Evolutionary conservation across 2,329 filamentous ascomycete species (phyloP).

Genomic region (Clarireedia monteithiana): DNA sequence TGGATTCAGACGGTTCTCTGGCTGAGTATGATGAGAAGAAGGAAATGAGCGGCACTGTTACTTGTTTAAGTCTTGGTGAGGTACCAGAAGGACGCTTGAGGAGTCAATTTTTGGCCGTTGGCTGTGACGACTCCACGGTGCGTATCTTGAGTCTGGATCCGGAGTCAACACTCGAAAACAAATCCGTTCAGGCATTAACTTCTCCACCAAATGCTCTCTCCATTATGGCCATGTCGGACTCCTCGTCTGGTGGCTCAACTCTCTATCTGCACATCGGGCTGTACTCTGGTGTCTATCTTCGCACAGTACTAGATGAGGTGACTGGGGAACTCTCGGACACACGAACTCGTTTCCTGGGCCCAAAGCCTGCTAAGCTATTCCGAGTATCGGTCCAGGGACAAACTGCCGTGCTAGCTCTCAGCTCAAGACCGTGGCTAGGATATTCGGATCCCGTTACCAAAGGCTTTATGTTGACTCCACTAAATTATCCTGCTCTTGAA

Average conservation of each 20-base stretch:
- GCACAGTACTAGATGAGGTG: slow-evolving; percentile 89
- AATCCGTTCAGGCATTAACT: slow-evolving; percentile 88
- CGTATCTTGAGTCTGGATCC: slow-evolving; percentile 85
- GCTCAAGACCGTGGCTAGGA: slow-evolving; percentile 91
- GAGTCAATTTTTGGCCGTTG: slow-evolving; percentile 90
- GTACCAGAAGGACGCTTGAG: slow-evolving; percentile 84
- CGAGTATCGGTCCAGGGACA: slow-evolving; percentile 82
- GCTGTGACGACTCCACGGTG: slow-evolving; percentile 94
- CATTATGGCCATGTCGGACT: slow-evolving; percentile 95
- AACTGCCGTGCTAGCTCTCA: slow-evolving; percentile 80
- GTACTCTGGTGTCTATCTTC: slow-evolving; percentile 89
- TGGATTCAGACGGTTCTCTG: slow-evolving; percentile 83
- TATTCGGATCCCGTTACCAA: slow-evolving; percentile 85
- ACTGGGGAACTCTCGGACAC: slow-evolving; percentile 95
- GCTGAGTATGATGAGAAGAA: slow-evolving; percentile 94
- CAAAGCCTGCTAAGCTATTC: slow-evolving; percentile 83
- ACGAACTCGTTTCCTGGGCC: slow-evolving; percentile 85
- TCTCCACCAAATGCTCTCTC: slow-evolving; percentile 81
- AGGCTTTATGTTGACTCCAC: slow-evolving; percentile 83
- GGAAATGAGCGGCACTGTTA: slow-evolving; percentile 92
- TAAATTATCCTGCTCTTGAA: slow-evolving; percentile 82
- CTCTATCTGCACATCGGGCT: slow-evolving; percentile 94
- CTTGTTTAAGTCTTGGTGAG: slow-evolving; percentile 85
- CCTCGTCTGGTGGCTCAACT: slow-evolving; percentile 78
- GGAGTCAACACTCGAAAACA: slow-evolving; percentile 83